Evolutionary conservation across 2,329 filamentous ascomycete species (phyloP).

Genomic region (Penicillium sp.): DNA sequence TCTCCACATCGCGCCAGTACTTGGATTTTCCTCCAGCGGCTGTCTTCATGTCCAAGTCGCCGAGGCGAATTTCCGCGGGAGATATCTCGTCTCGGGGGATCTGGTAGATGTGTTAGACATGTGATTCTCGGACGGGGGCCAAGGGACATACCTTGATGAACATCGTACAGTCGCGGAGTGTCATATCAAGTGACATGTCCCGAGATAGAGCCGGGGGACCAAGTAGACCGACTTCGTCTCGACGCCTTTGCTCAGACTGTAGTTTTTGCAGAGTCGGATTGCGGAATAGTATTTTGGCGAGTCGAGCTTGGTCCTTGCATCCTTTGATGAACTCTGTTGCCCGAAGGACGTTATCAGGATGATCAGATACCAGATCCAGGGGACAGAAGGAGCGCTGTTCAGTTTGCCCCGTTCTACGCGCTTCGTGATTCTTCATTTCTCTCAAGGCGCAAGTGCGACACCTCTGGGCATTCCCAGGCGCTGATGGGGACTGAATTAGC

Average conservation of each 20-base stretch:
- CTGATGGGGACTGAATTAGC: constrained; percentile 72
- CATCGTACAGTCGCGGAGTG: constrained; percentile 73
- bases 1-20: constrained; percentile 67
- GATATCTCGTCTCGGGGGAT: constrained; percentile 33
- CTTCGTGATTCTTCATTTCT: constrained; percentile 47
- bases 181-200: constrained; percentile 70
- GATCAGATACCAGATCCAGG: constrained; percentile 57
- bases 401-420: constrained; percentile 27
- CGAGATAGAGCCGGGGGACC: constrained; percentile 37
- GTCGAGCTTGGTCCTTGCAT: constrained; percentile 36
- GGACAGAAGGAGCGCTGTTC: constrained; percentile 57
- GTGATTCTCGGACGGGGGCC: neutral
- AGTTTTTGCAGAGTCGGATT: constrained; percentile 37
- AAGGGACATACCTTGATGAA: constrained; percentile 58
- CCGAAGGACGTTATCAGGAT: constrained; percentile 44
- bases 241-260: constrained; percentile 31
- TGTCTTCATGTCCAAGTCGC: constrained; percentile 76
- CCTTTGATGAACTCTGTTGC: constrained; percentile 41
- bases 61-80: constrained; percentile 55
- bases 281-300: constrained; percentile 34
- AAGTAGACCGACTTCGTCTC: constrained; percentile 35
- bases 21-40: constrained; percentile 59
- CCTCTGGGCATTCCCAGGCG: constrained; percentile 59
- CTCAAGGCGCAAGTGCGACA: constrained; percentile 72
- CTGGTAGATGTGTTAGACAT: constrained; percentile 20